Percentiles rank a stretch among this genome's conserved stretches.
Evolutionary conservation across 352 stramenopile genomes (phyloP).

Genomic region (Globisporangium nunn): DNA sequence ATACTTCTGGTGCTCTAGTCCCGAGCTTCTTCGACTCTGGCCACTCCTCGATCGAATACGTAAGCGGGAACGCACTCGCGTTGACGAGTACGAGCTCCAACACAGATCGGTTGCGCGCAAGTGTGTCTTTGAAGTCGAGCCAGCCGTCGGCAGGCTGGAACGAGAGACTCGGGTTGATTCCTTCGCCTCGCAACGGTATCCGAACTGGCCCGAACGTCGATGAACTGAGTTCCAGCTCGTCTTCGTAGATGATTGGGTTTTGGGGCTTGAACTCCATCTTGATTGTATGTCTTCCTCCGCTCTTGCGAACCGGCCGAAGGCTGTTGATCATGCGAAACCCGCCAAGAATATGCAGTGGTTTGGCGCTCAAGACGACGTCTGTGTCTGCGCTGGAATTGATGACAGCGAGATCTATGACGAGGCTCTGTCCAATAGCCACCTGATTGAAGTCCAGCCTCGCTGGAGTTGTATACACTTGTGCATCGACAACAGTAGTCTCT

Average conservation of each 20-base stretch:
- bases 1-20: background rate
- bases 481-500: slow-evolving; percentile 50
- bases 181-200: slow-evolving; percentile 47
- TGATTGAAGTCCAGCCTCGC: slow-evolving; percentile 73
- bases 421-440: slow-evolving; percentile 74
- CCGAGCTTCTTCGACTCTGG: background rate
- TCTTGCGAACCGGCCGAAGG: slow-evolving; percentile 29
- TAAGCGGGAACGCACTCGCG: slow-evolving; percentile 55
- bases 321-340: slow-evolving; percentile 79
- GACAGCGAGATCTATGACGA: slow-evolving; percentile 49
- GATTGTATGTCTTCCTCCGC: slow-evolving; percentile 20
- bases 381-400: slow-evolving; percentile 30
- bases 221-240: slow-evolving; percentile 58
- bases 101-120: slow-evolving; percentile 38
- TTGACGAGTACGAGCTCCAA: slow-evolving; percentile 57
- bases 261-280: slow-evolving; percentile 67
- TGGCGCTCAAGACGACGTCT: slow-evolving; percentile 34
- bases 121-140: slow-evolving; percentile 61
- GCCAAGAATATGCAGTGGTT: slow-evolving; percentile 71
- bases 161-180: slow-evolving; percentile 69
- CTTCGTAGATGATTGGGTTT: slow-evolving; percentile 47
- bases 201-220: slow-evolving; percentile 22
- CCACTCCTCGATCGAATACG: slow-evolving; percentile 30
- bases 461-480: slow-evolving; percentile 36
- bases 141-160: slow-evolving; percentile 54